phyloP scores from a whole-genome alignment of 2,329 filamentous ascomycete species.

The Colletotrichum incanum region DNA sequence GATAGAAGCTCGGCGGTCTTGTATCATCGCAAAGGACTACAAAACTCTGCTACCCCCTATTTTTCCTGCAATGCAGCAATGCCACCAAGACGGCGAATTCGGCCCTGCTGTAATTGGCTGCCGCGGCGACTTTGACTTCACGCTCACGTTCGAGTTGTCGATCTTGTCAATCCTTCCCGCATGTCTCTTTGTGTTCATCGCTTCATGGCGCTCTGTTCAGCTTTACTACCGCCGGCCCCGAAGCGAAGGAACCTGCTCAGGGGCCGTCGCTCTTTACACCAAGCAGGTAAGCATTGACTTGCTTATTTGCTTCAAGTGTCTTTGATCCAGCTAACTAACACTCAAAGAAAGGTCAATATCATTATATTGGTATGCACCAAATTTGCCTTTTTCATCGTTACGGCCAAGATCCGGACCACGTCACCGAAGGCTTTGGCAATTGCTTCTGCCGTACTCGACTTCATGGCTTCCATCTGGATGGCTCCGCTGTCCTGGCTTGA shows the following conservation, averaged over 20 bases:
- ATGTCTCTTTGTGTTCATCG: slow-evolving; percentile 43
- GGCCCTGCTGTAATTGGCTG: slow-evolving; percentile 45
- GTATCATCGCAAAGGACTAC: too few relatives aligned
- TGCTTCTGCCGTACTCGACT: not conserved
- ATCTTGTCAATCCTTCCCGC: slow-evolving; percentile 48
- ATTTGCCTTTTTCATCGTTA: not conserved
- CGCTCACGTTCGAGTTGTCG: slow-evolving; percentile 50
- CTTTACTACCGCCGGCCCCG: not conserved
- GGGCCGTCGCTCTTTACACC: not conserved
- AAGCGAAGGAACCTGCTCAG: not conserved
- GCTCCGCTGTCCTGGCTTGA: not conserved
- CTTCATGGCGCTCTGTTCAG: not conserved
- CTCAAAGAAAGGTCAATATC: not conserved
- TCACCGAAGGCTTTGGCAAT: not conserved
- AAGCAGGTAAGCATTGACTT: not conserved
- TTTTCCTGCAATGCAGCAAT: not conserved
- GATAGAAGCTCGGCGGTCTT: too few relatives aligned
- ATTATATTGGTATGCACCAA: not conserved
- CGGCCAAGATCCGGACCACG: not conserved
- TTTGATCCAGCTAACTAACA: not conserved
- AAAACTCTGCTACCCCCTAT: not conserved
- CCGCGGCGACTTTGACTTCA: slow-evolving; percentile 48
- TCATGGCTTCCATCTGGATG: not conserved
- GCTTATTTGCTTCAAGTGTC: not conserved
- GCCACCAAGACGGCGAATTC: slow-evolving; percentile 42